phyloP scores from a whole-genome alignment of 345 rosid species.

The Eutrema yunnanense region DNA sequence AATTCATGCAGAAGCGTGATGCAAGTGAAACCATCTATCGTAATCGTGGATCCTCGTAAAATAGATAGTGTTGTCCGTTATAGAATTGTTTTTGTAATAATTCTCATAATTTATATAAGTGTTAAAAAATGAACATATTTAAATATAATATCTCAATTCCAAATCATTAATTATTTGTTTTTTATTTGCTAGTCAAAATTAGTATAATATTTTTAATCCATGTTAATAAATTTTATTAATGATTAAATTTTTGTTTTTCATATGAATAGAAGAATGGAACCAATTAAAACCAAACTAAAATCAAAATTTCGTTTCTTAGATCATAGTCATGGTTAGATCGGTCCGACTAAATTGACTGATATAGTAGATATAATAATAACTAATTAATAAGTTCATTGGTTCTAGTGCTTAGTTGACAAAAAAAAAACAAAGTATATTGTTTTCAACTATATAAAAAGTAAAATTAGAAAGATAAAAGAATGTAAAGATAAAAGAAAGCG shows the following conservation, averaged over 20 bases:
- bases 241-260: not conserved
- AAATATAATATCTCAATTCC: not conserved
- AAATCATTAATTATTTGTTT: not conserved
- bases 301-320: not conserved
- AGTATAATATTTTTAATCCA: not conserved
- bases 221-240: not conserved
- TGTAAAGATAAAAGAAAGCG: slow-evolving; percentile 20
- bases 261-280: not conserved
- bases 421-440: not conserved
- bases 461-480: slow-evolving; percentile 1
- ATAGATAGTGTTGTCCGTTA: too few species aligned
- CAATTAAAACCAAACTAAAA: not conserved
- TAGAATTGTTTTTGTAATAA: too few species aligned
- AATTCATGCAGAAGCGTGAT: too few species aligned
- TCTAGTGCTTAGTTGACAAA: not conserved
- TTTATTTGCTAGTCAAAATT: not conserved
- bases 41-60: rapidly evolving
- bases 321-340: not conserved
- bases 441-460: not conserved
- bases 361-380: not conserved
- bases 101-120: too few species aligned
- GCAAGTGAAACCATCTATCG: too few species aligned
- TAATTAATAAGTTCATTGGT: not conserved
- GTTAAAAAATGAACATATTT: not conserved
- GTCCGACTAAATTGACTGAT: not conserved